These are phyloP conservation scores for Dicorynia guianensis DNA, from an alignment of 306 rosid genomes.

Conservation along the genomic window DNA sequence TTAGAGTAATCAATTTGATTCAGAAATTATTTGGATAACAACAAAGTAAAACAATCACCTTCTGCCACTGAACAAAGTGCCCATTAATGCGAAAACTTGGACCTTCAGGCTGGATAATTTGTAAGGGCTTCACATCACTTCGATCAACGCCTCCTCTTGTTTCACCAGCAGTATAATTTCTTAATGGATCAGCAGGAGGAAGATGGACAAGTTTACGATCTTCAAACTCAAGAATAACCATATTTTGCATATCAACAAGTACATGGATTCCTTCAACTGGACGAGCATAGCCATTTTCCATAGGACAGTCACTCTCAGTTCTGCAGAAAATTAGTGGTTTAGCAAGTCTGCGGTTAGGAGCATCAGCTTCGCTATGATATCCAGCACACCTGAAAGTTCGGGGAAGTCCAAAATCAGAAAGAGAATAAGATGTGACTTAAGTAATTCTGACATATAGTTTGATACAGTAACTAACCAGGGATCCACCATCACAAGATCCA, in stretches of 20 bases:
- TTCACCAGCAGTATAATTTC: conserved; percentile 81
- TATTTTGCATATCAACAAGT: conserved; percentile 87
- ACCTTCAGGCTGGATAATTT: conserved; percentile 81
- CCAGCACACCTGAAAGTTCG: conserved; percentile 72
- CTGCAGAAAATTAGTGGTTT: conserved; percentile 82
- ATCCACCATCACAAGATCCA: conserved; percentile 92
- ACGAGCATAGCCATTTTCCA: conserved; percentile 91
- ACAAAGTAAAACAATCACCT: conserved; percentile 49
- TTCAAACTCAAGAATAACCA: conserved; percentile 80
- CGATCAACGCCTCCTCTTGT: conserved; percentile 85
- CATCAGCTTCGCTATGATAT: conserved; percentile 79
- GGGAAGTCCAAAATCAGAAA: conserved; percentile 21
- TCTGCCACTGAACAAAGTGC: conserved; percentile 79
- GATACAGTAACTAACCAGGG: conserved; percentile 62
- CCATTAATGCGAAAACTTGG: conserved; percentile 86
- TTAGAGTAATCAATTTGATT: conserved; percentile 8
- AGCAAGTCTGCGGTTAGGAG: conserved; percentile 89
- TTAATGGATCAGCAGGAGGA: conserved; percentile 83
- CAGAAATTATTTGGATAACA: conserved; percentile 26
- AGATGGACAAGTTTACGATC: conserved; percentile 79
- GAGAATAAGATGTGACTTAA: background rate
- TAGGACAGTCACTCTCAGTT: conserved; percentile 88
- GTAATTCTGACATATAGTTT: conserved; percentile 23
- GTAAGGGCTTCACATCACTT: conserved; percentile 81
- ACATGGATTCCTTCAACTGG: conserved; percentile 89